Conservation (phyloP, 164 flowering plant species). For the Liquidambar formosana region DNA sequence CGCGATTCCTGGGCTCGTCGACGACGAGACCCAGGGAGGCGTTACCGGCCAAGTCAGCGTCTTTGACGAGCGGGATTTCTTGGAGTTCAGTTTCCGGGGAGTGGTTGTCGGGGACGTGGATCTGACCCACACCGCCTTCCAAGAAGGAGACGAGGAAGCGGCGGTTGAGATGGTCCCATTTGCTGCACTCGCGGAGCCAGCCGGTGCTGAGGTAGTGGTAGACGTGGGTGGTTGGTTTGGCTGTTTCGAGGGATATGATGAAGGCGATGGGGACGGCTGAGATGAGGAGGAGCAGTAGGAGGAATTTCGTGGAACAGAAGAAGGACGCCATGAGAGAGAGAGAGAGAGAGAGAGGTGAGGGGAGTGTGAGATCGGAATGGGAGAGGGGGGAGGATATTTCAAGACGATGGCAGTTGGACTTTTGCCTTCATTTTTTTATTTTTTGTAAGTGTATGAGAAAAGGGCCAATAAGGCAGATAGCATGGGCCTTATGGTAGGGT, state of each 20-base stretch:
- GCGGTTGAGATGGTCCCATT: constrained; percentile 69
- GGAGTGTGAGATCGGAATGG: neutral
- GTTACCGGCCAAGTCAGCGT: constrained; percentile 60
- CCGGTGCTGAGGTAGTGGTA: constrained; percentile 71
- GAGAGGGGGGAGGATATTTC: no score
- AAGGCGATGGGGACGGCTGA: constrained; percentile 71
- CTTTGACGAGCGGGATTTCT: constrained; percentile 44
- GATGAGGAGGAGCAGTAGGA: constrained; percentile 41
- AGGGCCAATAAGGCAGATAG: no score
- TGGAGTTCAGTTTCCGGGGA: constrained; percentile 29
- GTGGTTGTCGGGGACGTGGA: constrained; percentile 40
- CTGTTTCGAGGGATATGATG: constrained; percentile 54
- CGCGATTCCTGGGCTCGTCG: constrained; percentile 66
- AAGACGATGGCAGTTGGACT: no score
- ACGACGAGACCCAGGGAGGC: constrained; percentile 59
- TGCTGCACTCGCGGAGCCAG: constrained; percentile 71
- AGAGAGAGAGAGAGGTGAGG: constrained; percentile 6
- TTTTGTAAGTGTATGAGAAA: no score
- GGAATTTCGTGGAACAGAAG: constrained; percentile 44
- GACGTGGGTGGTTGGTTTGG: constrained; percentile 43
- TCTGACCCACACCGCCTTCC: constrained; percentile 67
- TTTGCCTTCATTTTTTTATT: no score
- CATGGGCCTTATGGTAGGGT: no score
- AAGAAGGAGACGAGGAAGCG: constrained; percentile 75
- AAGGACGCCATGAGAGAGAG: constrained; percentile 19